These are phyloP conservation scores for Colletotrichum limetticola DNA, from an alignment of 2,329 filamentous ascomycete species.

Conservation along the genomic window DNA sequence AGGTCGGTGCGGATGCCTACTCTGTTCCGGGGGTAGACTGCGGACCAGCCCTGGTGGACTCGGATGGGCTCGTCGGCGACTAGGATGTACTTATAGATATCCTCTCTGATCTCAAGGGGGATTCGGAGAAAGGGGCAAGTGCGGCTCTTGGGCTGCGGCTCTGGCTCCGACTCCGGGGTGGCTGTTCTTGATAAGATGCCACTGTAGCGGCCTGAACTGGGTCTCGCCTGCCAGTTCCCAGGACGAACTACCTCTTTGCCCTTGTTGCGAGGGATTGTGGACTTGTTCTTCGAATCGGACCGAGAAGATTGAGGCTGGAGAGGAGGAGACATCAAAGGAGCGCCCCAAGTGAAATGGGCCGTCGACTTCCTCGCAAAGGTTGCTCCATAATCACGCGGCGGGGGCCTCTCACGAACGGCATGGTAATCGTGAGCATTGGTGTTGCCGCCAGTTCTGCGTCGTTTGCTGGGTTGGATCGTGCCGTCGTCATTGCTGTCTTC, in stretches of 20 bases:
- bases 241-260: not conserved
- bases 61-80: conserved; percentile 44
- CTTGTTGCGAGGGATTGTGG: not conserved
- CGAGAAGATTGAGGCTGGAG: not conserved
- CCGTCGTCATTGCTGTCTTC: conserved; percentile 20
- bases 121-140: conserved; percentile 32
- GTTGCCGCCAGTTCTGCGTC: not conserved
- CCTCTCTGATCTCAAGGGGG: conserved; percentile 43
- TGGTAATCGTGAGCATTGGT: not conserved
- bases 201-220: not conserved
- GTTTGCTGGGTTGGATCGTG: not conserved
- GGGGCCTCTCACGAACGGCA: conserved; percentile 10
- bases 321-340: not conserved
- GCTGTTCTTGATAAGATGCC: not conserved
- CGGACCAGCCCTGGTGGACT: conserved; percentile 47
- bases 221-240: not conserved
- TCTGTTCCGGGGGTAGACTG: conserved; percentile 42
- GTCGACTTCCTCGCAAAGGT: conserved; percentile 25
- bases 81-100: conserved; percentile 47
- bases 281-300: not conserved
- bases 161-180: not conserved
- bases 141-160: not conserved
- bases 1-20: conserved; percentile 44
- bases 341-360: conserved; percentile 22
- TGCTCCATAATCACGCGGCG: conserved; percentile 9